Evolutionary conservation across 306 rosid genomes (phyloP).

Genomic region (Glycine tomentella): DNA sequence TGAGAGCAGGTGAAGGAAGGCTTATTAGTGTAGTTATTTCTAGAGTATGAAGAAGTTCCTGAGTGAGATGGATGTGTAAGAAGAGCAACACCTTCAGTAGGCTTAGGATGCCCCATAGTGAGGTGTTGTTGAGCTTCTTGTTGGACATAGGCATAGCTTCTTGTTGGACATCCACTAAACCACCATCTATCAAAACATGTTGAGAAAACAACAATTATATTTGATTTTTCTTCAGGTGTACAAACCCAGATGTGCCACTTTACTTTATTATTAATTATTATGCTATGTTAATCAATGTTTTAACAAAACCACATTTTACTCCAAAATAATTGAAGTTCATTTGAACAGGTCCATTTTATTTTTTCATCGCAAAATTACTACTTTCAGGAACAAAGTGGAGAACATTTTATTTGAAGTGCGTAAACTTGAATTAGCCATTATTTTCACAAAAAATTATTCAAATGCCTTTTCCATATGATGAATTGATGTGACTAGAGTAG

Average conservation of each 20-base stretch:
- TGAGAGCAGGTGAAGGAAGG: no score
- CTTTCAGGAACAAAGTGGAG: no score
- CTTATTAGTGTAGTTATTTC: no score
- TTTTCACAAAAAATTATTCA: neutral
- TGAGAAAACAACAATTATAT: slow-evolving; percentile 65
- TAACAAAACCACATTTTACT: slow-evolving; percentile 13
- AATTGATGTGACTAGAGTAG: slow-evolving; percentile 10
- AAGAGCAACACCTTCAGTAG: no score
- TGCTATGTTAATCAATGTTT: neutral
- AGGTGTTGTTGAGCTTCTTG: no score
- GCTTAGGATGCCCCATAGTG: no score
- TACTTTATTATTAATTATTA: slow-evolving; percentile 21
- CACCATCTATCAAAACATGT: slow-evolving; percentile 67
- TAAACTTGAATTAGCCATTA: neutral
- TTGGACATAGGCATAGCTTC: no score
- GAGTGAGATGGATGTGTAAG: no score
- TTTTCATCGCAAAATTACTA: slow-evolving; percentile 5
- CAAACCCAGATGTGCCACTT: slow-evolving; percentile 7
- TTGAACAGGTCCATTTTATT: neutral
- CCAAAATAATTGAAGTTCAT: neutral
- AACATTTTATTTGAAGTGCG: neutral
- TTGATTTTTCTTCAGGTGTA: slow-evolving; percentile 94
- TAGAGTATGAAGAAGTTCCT: no score
- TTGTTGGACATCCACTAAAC: slow-evolving; percentile 68
- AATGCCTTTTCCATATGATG: neutral